Conservation (phyloP, 768 basidiomycete genomes). For the Tulasnella sp. region DNA sequence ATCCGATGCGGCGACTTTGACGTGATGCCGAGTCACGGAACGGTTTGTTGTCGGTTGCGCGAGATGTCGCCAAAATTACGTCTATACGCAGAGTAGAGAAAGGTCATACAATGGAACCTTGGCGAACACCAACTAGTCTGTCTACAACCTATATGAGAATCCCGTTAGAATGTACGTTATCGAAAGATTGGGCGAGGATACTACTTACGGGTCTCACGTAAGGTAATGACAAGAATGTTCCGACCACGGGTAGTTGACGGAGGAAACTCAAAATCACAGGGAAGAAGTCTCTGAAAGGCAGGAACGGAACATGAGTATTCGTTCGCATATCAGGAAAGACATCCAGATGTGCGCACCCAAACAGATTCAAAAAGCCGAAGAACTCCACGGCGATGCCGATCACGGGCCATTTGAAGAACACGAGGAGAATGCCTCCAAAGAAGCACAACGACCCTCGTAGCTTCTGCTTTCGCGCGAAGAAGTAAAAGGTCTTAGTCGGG, state of each 20-base stretch:
- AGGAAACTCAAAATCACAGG: slow-evolving; percentile 97
- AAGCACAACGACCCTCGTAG: slow-evolving; percentile 82
- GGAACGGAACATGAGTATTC: background rate
- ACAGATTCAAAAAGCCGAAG: slow-evolving; percentile 94
- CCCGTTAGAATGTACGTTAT: background rate
- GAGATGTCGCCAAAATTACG: background rate
- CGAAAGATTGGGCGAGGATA: background rate
- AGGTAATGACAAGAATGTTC: slow-evolving; percentile 44
- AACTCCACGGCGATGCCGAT: slow-evolving; percentile 87
- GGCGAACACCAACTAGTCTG: slow-evolving; percentile 5
- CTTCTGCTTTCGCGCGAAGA: slow-evolving; percentile 94
- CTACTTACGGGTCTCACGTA: background rate
- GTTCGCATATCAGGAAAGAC: background rate
- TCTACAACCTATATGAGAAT: slow-evolving; percentile 2
- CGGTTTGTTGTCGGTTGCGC: background rate
- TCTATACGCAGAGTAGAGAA: background rate
- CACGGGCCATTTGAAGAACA: slow-evolving; percentile 94
- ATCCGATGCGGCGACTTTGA: too few species aligned
- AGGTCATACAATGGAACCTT: slow-evolving; percentile 6
- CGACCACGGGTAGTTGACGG: slow-evolving; percentile 85
- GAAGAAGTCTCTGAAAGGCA: slow-evolving; percentile 84
- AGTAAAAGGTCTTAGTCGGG: slow-evolving; percentile 93
- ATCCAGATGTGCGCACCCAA: slow-evolving; percentile 54
- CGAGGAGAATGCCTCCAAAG: slow-evolving; percentile 79
- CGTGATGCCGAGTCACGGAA: too few species aligned